A percentile compares a stretch with the other conserved stretches of the same genome.
phyloP scores from a whole-genome alignment of 495 filamentous ascomycete genomes.

The Lindgomyces ingoldianus region DNA sequence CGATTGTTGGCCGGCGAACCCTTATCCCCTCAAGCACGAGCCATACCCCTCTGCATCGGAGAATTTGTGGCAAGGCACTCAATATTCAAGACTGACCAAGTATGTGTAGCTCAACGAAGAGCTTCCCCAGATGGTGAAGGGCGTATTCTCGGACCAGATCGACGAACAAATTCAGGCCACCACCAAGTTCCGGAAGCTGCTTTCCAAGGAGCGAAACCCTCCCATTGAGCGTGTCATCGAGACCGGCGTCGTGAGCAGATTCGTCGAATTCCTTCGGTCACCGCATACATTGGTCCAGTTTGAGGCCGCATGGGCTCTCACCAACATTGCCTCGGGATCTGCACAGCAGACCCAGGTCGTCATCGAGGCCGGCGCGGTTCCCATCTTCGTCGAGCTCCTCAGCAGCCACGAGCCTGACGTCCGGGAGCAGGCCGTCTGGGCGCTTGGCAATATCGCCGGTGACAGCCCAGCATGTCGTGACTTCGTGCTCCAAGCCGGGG shows the following conservation, averaged over 20 bases:
- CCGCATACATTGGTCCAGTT: slow-evolving; percentile 99
- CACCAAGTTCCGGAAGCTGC: slow-evolving; percentile 95
- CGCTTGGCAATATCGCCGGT: slow-evolving; percentile 97
- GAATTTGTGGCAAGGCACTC: not conserved
- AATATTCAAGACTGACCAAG: slow-evolving; percentile 14
- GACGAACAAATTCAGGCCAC: slow-evolving; percentile 98
- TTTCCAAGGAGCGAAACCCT: slow-evolving; percentile 98
- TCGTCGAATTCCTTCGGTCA: slow-evolving; percentile 97
- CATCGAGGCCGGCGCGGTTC: slow-evolving; percentile 96
- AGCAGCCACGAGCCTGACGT: slow-evolving; percentile 97
- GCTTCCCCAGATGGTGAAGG: slow-evolving; percentile 95
- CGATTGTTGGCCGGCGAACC: not conserved
- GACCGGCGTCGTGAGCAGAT: slow-evolving; percentile 95
- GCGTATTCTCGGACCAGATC: slow-evolving; percentile 98
- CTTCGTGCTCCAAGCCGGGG: slow-evolving; percentile 86
- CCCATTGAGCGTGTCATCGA: slow-evolving; percentile 99
- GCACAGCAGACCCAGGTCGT: slow-evolving; percentile 98
- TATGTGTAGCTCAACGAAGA: slow-evolving; percentile 84
- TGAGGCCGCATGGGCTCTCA: slow-evolving; percentile 98
- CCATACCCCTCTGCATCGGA: slow-evolving; percentile 1
- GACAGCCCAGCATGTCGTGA: slow-evolving; percentile 97
- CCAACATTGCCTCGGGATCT: slow-evolving; percentile 98
- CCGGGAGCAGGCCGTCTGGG: slow-evolving; percentile 98
- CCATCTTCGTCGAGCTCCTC: slow-evolving; percentile 96
- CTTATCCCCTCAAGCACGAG: not conserved